Base-by-base conservation (phyloP, 768 basidiomycete genomes). In the Sistotremastrum niveocremeum region DNA sequence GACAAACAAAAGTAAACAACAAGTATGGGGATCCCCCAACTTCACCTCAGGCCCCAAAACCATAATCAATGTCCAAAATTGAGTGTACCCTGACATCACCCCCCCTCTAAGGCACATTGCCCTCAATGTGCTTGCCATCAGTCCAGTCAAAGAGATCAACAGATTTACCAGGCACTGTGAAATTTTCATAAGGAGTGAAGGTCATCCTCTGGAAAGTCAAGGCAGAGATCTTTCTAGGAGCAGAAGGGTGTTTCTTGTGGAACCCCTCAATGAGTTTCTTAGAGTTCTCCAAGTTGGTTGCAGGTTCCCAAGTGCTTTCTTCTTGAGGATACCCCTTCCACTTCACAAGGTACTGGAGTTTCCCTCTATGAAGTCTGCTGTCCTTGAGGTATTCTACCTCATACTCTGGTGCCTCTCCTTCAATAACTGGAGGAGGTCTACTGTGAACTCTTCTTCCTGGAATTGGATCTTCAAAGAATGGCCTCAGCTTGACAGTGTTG, bases 351-450 rank as follows among this genome's bases (percentile, higher is more conserved):
- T 64, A 64, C 8, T 58, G 47, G 0, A 59, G 11, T 3, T 40
- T 35, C 7, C 47, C 43, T 4, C 52, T n/a, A 0, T 39, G 33
- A 0, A 41, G 29, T 2, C 50, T 42, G 0, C 48, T 51, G 34
- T 62, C 53, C 0, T 57, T 38, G 3, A 63, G 53, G 4, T 55
- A 46, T 29, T 61, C 46, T 5, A 54, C 57, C 32, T 51, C 51
- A 29, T 51, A 38, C 40, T 43, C 32, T 20, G 34, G 12, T 11
- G 52, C 53, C 1, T 45, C 41, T 28, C 52, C 35, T 5, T 55
- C 45, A 3, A 52, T 46, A 3, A 54, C 41, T 4, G 40, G 29
- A 2, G 52, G 53, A 7, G 50, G 46, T 7, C n/a, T n/a, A 48
- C 50, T 20, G 32, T 48, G 46, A 45, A 49, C 37, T 34, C 36